Evolutionary conservation across 768 basidiomycete genomes (phyloP).

Genomic region (Tylopilus sp.): DNA sequence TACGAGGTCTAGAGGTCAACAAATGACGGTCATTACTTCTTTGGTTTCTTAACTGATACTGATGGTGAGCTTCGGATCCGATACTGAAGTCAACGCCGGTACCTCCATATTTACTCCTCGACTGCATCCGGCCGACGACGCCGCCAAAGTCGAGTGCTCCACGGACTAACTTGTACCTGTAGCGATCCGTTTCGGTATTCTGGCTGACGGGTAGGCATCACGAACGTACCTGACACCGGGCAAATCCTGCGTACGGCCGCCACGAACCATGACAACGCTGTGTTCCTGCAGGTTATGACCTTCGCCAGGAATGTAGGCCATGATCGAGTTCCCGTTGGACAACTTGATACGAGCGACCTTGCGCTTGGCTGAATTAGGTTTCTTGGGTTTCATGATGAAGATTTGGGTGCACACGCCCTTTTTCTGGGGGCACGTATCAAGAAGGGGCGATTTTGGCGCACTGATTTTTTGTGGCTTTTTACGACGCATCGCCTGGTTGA

Average conservation of each 20-base stretch:
- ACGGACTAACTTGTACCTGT: constrained; percentile 91
- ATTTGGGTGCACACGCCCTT: constrained; percentile 89
- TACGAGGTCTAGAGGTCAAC: background rate
- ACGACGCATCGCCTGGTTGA: constrained; percentile 85
- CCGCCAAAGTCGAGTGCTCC: constrained; percentile 90
- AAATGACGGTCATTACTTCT: constrained; percentile 44
- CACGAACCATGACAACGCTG: constrained; percentile 90
- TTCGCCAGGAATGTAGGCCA: constrained; percentile 95
- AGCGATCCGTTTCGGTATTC: constrained; percentile 1
- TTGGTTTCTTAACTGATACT: constrained; percentile 79
- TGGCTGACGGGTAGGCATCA: background rate
- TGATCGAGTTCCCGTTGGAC: constrained; percentile 80
- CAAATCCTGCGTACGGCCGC: constrained; percentile 95
- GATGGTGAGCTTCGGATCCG: constrained; percentile 4
- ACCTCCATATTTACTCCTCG: constrained; percentile 94
- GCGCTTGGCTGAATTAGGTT: constrained; percentile 97
- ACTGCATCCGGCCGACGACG: constrained; percentile 76
- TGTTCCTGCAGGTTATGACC: constrained; percentile 99
- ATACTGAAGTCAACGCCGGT: constrained; percentile 19
- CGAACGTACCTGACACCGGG: constrained; percentile 85
- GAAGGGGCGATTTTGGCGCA: constrained; percentile 66
- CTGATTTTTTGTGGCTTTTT: constrained; percentile 54
- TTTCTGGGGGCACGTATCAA: constrained; percentile 76
- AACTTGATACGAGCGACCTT: constrained; percentile 95
- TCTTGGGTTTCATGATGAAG: constrained; percentile 85